These are phyloP conservation scores for Fusarium subglutinans DNA, from an alignment of 2,329 filamentous ascomycete genomes.

Conservation along the genomic window DNA sequence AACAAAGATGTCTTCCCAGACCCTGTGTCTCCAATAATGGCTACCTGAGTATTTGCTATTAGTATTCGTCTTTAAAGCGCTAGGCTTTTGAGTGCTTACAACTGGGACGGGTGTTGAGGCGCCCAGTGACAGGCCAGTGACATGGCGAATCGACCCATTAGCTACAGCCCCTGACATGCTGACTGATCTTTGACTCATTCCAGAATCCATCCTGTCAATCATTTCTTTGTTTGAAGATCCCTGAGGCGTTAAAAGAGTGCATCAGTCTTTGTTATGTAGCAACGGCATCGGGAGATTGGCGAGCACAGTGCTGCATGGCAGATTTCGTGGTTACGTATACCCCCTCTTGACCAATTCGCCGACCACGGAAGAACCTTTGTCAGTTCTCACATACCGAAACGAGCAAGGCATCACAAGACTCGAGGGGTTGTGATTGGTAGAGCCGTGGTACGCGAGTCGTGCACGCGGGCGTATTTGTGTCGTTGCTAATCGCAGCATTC, in stretches of 20 bases:
- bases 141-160: neutral
- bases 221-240: neutral
- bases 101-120: neutral
- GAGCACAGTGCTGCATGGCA: too few relatives aligned
- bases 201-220: neutral
- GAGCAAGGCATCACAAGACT: neutral
- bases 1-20: neutral
- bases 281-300: neutral
- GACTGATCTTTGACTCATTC: neutral
- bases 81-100: neutral
- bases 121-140: neutral
- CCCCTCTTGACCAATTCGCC: neutral
- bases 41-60: neutral
- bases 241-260: neutral
- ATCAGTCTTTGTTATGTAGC: neutral
- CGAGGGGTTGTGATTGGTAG: rapidly evolving
- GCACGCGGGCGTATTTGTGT: neutral
- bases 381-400: neutral
- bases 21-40: neutral
- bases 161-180: neutral
- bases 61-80: neutral
- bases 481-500: neutral
- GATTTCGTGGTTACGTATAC: neutral
- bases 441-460: neutral
- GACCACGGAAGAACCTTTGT: neutral